Percentiles rank a stretch among this genome's conserved stretches.
phyloP scores from a whole-genome alignment of 1,139 yeast species.

The Blastobotrys capitulatus region DNA sequence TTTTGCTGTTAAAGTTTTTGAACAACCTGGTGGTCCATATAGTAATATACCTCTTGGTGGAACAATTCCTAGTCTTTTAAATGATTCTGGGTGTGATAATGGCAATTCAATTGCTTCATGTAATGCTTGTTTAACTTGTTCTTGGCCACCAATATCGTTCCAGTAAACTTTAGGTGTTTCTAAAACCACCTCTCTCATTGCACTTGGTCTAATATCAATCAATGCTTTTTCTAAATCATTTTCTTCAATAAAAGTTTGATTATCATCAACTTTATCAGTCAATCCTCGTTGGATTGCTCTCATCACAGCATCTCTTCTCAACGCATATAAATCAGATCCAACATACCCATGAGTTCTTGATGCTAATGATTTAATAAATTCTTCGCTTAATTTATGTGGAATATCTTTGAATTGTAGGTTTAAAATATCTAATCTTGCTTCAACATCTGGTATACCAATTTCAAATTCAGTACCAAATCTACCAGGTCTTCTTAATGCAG shows the following conservation, averaged over 20 bases:
- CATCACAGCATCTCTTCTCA: constrained; percentile 86
- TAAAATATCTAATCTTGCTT: constrained; percentile 91
- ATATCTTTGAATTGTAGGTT: constrained; percentile 55
- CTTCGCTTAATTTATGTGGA: constrained; percentile 53
- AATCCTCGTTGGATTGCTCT: constrained; percentile 65
- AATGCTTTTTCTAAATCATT: constrained; percentile 64
- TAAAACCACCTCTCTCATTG: constrained; percentile 90
- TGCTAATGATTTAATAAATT: constrained; percentile 55
- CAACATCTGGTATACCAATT: constrained; percentile 98
- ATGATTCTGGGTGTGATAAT: constrained; percentile 72
- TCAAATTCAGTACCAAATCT: constrained; percentile 99
- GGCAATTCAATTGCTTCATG: constrained; percentile 92
- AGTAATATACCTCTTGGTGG: constrained; percentile 90
- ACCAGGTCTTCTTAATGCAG: constrained; percentile 97
- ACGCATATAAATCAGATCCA: constrained; percentile 88
- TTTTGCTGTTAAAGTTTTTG: constrained; percentile 88
- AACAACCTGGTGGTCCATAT: constrained; percentile 97
- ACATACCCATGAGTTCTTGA: constrained; percentile 92
- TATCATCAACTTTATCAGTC: constrained; percentile 33
- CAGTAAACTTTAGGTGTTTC: constrained; percentile 94
- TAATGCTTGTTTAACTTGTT: constrained; percentile 68
- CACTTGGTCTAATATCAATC: constrained; percentile 82
- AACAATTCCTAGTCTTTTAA: constrained; percentile 66
- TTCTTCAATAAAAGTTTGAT: constrained; percentile 36
- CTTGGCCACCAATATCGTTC: constrained; percentile 96